phyloP scores from a whole-genome alignment of 1,284 basidiomycete genomes.

The Coniferiporia sulphurascens region DNA sequence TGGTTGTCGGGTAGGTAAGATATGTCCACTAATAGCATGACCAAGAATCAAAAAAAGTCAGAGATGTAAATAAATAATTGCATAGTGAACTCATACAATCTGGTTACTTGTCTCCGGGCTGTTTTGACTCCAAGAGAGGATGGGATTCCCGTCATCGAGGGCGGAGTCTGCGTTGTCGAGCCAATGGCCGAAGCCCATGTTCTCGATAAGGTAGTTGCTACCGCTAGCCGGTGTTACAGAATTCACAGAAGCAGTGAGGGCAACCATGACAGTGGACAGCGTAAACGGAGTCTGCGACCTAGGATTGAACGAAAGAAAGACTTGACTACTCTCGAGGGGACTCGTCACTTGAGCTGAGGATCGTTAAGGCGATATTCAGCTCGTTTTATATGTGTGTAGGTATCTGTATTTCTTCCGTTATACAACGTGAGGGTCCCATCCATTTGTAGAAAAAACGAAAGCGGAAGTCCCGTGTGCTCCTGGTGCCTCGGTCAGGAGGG shows the following conservation, averaged over 20 bases:
- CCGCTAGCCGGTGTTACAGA: not conserved
- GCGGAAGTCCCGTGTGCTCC: not conserved
- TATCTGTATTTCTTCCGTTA: not conserved
- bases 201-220: conserved; percentile 10
- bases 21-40: conserved; percentile 9
- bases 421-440: not conserved
- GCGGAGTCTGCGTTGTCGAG: conserved; percentile 11
- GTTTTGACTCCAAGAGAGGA: conserved; percentile 6
- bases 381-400: not conserved
- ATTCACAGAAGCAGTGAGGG: conserved; percentile 1
- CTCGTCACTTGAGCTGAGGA: not conserved
- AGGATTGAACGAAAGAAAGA: not conserved
- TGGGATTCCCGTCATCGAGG: conserved; percentile 10
- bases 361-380: not conserved
- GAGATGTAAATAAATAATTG: not conserved
- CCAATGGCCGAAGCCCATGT: conserved; percentile 6
- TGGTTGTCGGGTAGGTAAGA: conserved; percentile 10
- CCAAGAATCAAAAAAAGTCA: not conserved
- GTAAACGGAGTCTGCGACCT: not conserved
- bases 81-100: not conserved
- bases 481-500: not conserved
- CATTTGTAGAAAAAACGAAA: not conserved
- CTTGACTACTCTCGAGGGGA: not conserved
- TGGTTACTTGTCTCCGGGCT: conserved; percentile 2
- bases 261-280: not conserved